Percentiles rank a stretch among this genome's conserved stretches.
These are phyloP conservation scores for Metschnikowia picachoensis DNA, from an alignment of 805 yeast genomes.

Conservation along the genomic window DNA sequence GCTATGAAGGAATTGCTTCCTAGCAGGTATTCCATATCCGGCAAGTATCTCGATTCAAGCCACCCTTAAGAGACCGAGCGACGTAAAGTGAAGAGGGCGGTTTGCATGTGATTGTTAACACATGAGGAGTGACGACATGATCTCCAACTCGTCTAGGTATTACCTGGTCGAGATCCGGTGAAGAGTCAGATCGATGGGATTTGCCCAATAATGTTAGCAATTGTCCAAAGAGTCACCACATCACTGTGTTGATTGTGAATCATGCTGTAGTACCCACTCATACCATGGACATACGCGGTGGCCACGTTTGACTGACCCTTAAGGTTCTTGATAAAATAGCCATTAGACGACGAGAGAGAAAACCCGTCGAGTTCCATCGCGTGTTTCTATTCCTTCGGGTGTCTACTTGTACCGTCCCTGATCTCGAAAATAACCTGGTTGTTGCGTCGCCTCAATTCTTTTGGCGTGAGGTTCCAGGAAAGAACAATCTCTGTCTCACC, in stretches of 20 bases:
- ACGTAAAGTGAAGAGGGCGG: conserved; percentile 13
- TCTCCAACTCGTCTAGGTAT: conserved; percentile 42
- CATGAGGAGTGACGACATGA: conserved; percentile 41
- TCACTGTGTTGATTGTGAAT: conserved; percentile 17
- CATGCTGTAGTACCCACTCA: conserved; percentile 18
- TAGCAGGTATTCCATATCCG: conserved; percentile 54
- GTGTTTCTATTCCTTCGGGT: conserved; percentile 33
- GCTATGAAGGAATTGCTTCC: conserved; percentile 27
- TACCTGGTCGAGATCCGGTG: conserved; percentile 41
- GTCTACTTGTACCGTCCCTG: conserved; percentile 38
- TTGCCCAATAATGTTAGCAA: conserved; percentile 17
- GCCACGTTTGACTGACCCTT: conserved; percentile 17
- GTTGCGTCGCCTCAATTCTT: conserved; percentile 15
- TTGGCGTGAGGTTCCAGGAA: conserved; percentile 11
- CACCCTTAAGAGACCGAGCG: conserved; percentile 33
- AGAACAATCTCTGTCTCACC: conserved; percentile 4
- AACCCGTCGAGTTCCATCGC: conserved; percentile 32
- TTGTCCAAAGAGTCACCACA: conserved; percentile 16
- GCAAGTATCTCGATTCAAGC: conserved; percentile 50
- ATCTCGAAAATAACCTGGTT: conserved; percentile 17
- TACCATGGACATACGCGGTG: conserved; percentile 19
- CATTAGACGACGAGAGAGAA: conserved; percentile 21
- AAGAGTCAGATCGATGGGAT: conserved; percentile 24
- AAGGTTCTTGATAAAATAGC: conserved; percentile 18
- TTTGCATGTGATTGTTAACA: conserved; percentile 23